phyloP scores from a whole-genome alignment of 202 grass and related monocot species.

The Zizania palustris region DNA sequence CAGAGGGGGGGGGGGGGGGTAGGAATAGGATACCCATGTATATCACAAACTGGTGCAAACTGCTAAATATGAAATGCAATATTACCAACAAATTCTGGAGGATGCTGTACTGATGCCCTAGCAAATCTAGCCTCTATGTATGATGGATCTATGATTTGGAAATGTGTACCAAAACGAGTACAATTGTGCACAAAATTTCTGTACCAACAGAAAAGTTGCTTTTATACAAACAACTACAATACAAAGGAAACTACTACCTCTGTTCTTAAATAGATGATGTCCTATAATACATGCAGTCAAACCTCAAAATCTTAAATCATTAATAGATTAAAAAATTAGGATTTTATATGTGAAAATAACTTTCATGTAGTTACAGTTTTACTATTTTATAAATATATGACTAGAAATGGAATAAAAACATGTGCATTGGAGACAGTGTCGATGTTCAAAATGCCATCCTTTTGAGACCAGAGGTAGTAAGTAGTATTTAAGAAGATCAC shows the following conservation, averaged over 20 bases:
- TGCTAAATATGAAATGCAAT: conserved; percentile 19
- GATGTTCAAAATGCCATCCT: no score
- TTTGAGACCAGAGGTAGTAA: no score
- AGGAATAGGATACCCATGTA: not conserved
- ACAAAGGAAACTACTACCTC: not conserved
- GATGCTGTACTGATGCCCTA: not conserved
- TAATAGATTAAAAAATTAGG: no score
- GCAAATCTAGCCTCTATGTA: not conserved
- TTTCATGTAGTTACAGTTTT: no score
- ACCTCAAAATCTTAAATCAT: no score
- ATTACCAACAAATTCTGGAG: conserved; percentile 26
- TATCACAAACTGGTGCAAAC: conserved; percentile 20
- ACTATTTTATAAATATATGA: no score
- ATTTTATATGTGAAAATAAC: no score
- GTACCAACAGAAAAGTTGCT: conserved; percentile 5
- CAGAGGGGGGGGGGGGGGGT: no score
- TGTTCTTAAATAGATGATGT: no score
- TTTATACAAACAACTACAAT: conserved; percentile 1
- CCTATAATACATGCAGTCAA: no score
- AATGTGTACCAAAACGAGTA: conserved; percentile 18
- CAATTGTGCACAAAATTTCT: conserved; percentile 1
- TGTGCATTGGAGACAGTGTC: no score
- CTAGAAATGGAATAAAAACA: no score
- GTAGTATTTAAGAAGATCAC: conserved; percentile 4
- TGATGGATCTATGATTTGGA: conserved; percentile 20